These are phyloP conservation scores for Taphrina deformans DNA, from an alignment of 1,139 yeast genomes.

Conservation along the genomic window DNA sequence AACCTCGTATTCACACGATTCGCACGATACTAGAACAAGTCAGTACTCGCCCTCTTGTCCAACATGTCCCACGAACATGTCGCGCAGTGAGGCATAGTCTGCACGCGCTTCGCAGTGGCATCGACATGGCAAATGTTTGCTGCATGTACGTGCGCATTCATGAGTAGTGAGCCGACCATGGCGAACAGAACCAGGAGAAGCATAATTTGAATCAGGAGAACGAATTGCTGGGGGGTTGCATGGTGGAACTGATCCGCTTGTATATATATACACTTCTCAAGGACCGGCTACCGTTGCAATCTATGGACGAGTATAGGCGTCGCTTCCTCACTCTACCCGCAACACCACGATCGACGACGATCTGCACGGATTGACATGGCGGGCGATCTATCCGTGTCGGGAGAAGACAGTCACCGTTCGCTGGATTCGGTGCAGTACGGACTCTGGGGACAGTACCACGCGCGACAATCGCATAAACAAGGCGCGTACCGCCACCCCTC, in stretches of 20 bases:
- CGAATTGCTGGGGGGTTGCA: neutral
- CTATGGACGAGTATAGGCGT: no score
- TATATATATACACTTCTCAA: no score
- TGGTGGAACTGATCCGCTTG: no score
- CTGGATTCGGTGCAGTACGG: no score
- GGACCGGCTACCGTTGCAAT: no score
- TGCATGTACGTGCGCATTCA: neutral
- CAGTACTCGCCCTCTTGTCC: neutral
- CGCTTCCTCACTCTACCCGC: no score
- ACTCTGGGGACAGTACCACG: conserved; percentile 8
- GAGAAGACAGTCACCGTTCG: no score
- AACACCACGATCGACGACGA: no score
- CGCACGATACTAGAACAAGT: neutral
- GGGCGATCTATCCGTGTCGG: no score
- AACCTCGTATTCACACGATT: neutral
- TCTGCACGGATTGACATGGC: no score
- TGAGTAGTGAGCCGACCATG: neutral
- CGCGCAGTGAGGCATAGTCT: neutral
- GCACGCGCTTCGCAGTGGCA: neutral
- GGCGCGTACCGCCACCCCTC: neutral
- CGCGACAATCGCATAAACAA: neutral
- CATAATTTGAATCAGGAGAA: no score
- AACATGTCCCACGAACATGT: neutral
- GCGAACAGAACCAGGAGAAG: neutral
- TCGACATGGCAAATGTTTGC: neutral